These are phyloP conservation scores for Thymus mandschuricus DNA, from an alignment of 257 asterid genomes.

Conservation along the genomic window DNA sequence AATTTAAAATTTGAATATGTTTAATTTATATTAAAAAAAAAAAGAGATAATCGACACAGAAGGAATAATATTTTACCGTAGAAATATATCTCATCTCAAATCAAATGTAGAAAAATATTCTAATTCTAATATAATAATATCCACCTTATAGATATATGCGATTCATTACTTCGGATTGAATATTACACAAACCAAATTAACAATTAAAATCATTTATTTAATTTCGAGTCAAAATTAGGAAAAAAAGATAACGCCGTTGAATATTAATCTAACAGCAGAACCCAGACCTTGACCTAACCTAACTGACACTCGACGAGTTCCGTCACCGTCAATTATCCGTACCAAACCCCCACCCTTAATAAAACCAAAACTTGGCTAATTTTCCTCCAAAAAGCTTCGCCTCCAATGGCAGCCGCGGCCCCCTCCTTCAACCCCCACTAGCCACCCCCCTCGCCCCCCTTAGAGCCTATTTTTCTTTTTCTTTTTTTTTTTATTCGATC, in stretches of 20 bases:
- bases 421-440: not conserved
- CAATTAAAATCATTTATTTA: not conserved
- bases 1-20: too few species aligned
- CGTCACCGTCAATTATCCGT: slow-evolving; percentile 9
- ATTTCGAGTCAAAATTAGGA: not conserved
- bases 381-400: not conserved
- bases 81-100: not conserved
- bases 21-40: too few species aligned
- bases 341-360: not conserved
- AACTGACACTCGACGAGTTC: not conserved
- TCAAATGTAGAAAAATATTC: not conserved
- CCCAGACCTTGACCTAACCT: not conserved
- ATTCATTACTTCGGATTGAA: not conserved
- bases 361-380: not conserved
- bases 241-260: not conserved
- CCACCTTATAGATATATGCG: not conserved
- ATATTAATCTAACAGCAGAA: not conserved
- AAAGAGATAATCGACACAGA: too few species aligned
- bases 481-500: not conserved
- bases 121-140: not conserved
- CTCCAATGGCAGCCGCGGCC: slow-evolving; percentile 12
- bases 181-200: too few species aligned
- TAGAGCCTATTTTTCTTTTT: too few species aligned
- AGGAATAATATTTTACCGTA: too few species aligned
- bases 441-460: not conserved